phyloP scores from a whole-genome alignment of 345 rosid species.

The Fremontodendron californicum region DNA sequence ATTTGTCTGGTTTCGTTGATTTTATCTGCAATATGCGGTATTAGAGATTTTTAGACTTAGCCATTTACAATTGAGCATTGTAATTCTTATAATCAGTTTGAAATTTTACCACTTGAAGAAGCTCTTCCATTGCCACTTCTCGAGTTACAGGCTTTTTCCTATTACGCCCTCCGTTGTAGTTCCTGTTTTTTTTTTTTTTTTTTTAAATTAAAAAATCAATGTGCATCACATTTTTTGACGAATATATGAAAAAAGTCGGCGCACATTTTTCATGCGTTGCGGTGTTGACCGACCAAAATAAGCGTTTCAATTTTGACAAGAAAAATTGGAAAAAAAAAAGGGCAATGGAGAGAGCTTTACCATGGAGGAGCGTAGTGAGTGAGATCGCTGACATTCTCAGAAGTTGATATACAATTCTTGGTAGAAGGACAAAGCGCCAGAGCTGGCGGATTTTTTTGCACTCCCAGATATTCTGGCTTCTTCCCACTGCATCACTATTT shows the following conservation, averaged over 20 bases:
- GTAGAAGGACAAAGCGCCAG: slow-evolving; percentile 88
- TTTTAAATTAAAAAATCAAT: neutral
- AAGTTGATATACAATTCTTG: slow-evolving; percentile 73
- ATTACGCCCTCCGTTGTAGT: slow-evolving; percentile 53
- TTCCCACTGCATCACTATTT: slow-evolving; percentile 48
- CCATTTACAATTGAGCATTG: neutral
- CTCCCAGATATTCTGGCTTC: slow-evolving; percentile 79
- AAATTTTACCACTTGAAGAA: slow-evolving; percentile 62
- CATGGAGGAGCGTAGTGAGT: slow-evolving; percentile 80
- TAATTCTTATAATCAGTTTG: neutral
- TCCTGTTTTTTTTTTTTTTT: slow-evolving; percentile 32
- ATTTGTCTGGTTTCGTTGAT: slow-evolving; percentile 70
- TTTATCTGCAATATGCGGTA: slow-evolving; percentile 41
- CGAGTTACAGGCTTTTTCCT: slow-evolving; percentile 54
- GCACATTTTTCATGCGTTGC: neutral
- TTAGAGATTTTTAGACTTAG: neutral
- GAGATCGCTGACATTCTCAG: slow-evolving; percentile 64
- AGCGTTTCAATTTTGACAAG: neutral
- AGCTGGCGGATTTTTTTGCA: slow-evolving; percentile 60
- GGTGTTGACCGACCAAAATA: neutral
- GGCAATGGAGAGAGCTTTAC: slow-evolving; percentile 24
- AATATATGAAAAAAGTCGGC: neutral
- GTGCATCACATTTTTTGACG: slow-evolving; percentile 9
- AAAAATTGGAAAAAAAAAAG: neutral
- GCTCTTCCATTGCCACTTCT: slow-evolving; percentile 76